These are phyloP conservation scores for Neurospora sp. DNA, from an alignment of 495 filamentous ascomycete genomes.

Conservation along the genomic window DNA sequence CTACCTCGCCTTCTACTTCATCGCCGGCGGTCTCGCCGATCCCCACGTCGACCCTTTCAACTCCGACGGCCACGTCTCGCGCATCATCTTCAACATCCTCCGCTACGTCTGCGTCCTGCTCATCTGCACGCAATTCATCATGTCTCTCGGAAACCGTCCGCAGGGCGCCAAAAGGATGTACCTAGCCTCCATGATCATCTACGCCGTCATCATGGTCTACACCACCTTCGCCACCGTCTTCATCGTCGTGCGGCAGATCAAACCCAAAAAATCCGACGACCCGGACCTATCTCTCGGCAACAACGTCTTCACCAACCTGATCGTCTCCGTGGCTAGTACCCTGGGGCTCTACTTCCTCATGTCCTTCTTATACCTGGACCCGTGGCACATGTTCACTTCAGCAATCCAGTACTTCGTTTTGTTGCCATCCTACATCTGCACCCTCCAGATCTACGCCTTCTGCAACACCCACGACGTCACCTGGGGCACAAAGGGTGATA, in stretches of 20 bases:
- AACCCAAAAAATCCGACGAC: slow-evolving; percentile 29
- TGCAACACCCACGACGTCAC: slow-evolving; percentile 99
- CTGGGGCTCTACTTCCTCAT: slow-evolving; percentile 93
- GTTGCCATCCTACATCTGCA: slow-evolving; percentile 90
- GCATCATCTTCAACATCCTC: slow-evolving; percentile 76
- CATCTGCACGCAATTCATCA: slow-evolving; percentile 91
- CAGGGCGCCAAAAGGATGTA: slow-evolving; percentile 95
- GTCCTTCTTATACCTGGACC: slow-evolving; percentile 91
- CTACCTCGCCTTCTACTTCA: slow-evolving; percentile 97
- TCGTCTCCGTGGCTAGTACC: slow-evolving; percentile 80
- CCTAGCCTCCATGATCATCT: slow-evolving; percentile 73
- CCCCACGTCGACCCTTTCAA: slow-evolving; percentile 79
- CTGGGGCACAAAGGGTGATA: slow-evolving; percentile 99
- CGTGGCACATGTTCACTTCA: slow-evolving; percentile 98
- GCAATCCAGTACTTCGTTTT: slow-evolving; percentile 90
- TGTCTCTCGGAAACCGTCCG: slow-evolving; percentile 96
- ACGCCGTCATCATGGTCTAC: slow-evolving; percentile 91
- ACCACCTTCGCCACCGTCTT: slow-evolving; percentile 80
- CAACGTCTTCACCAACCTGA: slow-evolving; percentile 88
- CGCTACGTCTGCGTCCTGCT: slow-evolving; percentile 77
- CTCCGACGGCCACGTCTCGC: slow-evolving; percentile 54
- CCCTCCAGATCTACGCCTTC: slow-evolving; percentile 95
- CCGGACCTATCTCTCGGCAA: slow-evolving; percentile 53
- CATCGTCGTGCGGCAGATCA: slow-evolving; percentile 71
- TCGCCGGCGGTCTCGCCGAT: slow-evolving; percentile 87